Base-by-base conservation (phyloP, 116 monocot genomes). In the Zostera marina region DNA sequence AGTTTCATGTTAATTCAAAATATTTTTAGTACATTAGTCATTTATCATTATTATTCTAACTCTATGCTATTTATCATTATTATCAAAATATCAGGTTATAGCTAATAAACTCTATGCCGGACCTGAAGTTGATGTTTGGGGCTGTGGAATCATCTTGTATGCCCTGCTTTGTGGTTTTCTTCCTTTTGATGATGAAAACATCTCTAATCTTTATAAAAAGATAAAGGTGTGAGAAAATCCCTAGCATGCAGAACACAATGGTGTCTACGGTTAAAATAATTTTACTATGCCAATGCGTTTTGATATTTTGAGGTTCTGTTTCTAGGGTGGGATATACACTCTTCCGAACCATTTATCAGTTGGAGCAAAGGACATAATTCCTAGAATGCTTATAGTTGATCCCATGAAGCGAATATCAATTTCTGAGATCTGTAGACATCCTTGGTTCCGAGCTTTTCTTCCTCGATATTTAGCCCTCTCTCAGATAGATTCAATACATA, bases 401-500 rank as follows among this genome's bases (percentile, higher is more conserved):
- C 79, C 83, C 7, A 74, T 79, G 73, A 79, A 79, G 57, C 52
- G 83, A 44, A 70, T 74, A n/a, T 79, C 76, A n/a, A 84, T 84
- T 40, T 64, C 63, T 52, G 73, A 79, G 53, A 84, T 84, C 42
- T 72, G 71, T 3, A 62, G 79, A 26, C 79, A 79, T 56, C 73
- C 73, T 25, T 83, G 83, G 83, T 83, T 83, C 65, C 75, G 70
- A 42, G 59, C 62, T 49, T 67, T 66, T 32, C 63, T 79, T 41
- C 83, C 83, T 43, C 71, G 63, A 19, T 78, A 83, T 52, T 70
- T 83, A 20, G 72, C 75, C 17, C 69, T 75, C 39, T 66, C 76
- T 25, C 79, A 70, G 14, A 76, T 74, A 41, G 79, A 79, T 58
- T 63, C 71, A 42, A 63, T 53, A 12, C 79, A 79, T 43, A 74